phyloP scores from a whole-genome alignment of 2,329 filamentous ascomycete genomes.

The Calonectria ilicicola region DNA sequence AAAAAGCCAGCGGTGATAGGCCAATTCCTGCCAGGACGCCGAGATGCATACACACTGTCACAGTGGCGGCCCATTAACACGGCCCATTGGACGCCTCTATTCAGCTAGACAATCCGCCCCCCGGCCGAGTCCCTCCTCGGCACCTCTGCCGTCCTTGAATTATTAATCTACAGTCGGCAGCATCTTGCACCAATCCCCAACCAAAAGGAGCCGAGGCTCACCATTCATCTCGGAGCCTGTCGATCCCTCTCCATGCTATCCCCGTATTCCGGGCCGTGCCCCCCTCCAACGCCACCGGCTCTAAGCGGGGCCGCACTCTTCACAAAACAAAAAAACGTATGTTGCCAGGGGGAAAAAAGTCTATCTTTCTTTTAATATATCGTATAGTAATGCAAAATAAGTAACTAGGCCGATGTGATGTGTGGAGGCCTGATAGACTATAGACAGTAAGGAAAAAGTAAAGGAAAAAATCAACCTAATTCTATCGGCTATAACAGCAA shows the following conservation, averaged over 20 bases:
- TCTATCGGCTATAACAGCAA: slow-evolving; percentile 1
- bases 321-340: not conserved
- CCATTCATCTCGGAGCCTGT: not conserved
- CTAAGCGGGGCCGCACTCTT: not conserved
- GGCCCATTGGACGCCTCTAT: not conserved
- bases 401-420: slow-evolving; percentile 6
- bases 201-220: not conserved
- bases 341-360: not conserved
- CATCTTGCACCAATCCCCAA: not conserved
- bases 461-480: not conserved
- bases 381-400: not conserved
- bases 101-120: not conserved
- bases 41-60: not conserved
- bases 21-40: not conserved
- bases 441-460: not conserved
- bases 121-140: not conserved
- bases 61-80: not conserved
- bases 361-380: not conserved
- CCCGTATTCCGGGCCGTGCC: not conserved
- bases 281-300: not conserved
- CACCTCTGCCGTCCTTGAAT: not conserved
- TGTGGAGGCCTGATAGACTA: not conserved
- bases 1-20: not conserved
- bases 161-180: not conserved
- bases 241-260: not conserved